Percentiles rank a stretch among this genome's conserved stretches.
These are phyloP conservation scores for Berkeleyomyces rouxiae DNA, from an alignment of 2,329 filamentous ascomycete species.

Conservation along the genomic window DNA sequence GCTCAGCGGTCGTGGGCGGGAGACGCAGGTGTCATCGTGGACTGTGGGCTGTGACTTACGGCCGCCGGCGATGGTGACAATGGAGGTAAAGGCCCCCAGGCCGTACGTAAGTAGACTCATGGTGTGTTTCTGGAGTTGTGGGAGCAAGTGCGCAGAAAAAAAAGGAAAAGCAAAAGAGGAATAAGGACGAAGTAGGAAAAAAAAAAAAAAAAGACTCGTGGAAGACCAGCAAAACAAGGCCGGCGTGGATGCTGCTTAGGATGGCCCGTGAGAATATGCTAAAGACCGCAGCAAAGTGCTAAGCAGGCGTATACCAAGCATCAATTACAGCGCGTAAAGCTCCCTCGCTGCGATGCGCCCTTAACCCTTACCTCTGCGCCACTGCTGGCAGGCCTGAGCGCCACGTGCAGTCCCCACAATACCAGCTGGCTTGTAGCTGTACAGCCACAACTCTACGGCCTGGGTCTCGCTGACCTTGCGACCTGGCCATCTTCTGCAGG, in stretches of 20 bases:
- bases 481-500: background rate
- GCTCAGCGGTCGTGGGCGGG: background rate
- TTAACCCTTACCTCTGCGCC: background rate
- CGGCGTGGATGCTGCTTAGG: background rate
- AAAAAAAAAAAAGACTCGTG: background rate
- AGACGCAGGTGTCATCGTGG: background rate
- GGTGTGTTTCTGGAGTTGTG: constrained; percentile 17
- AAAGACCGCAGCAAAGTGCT: background rate
- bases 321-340: background rate
- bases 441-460: background rate
- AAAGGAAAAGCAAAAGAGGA: no score
- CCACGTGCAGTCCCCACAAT: background rate
- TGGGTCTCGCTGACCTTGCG: constrained; percentile 9
- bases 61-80: constrained; percentile 56
- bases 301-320: background rate
- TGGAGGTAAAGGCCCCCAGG: constrained; percentile 48
- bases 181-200: background rate
- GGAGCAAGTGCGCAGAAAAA: background rate
- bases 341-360: background rate
- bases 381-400: background rate
- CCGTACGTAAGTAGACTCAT: constrained; percentile 63
- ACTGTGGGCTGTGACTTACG: constrained; percentile 40
- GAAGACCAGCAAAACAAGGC: background rate
- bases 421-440: background rate
- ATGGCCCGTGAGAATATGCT: background rate